Evolutionary conservation across 257 asterid genomes (phyloP).

Genomic region (Buddleja alternifolia): DNA sequence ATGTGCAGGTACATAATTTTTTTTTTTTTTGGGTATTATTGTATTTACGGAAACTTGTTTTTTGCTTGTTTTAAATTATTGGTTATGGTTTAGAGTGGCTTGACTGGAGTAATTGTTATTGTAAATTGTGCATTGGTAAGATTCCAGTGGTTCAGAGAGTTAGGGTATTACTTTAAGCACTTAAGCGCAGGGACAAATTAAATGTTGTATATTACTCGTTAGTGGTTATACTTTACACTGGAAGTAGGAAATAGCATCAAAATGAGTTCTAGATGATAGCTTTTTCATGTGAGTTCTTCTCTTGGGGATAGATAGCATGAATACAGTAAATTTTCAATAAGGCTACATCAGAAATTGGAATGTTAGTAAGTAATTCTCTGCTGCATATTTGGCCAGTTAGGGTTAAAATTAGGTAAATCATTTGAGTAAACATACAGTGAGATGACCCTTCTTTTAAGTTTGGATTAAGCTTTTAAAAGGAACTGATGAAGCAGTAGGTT

Average conservation of each 20-base stretch:
- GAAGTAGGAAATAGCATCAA: not conserved
- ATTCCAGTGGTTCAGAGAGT: not conserved
- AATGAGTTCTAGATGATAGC: not conserved
- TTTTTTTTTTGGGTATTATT: not conserved
- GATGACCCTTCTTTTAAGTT: not conserved
- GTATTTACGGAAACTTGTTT: not conserved
- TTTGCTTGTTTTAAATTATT: not conserved
- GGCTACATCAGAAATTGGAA: too few species aligned
- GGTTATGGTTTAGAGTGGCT: slow-evolving; percentile 16
- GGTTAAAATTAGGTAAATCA: too few species aligned
- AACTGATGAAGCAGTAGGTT: not conserved
- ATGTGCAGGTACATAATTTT: slow-evolving; percentile 61
- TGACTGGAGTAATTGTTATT: not conserved
- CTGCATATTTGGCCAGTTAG: too few species aligned
- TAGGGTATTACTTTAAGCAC: not conserved
- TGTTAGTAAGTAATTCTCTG: too few species aligned
- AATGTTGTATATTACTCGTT: not conserved
- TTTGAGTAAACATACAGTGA: not conserved
- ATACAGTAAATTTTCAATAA: too few species aligned
- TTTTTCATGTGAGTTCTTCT: not conserved
- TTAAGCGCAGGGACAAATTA: not conserved
- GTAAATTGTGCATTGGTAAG: not conserved
- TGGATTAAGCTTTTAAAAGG: not conserved
- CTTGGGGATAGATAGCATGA: too few species aligned
- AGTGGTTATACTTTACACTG: not conserved